Percentiles rank a stretch among this genome's conserved stretches.
These are phyloP conservation scores for Fusarium metavorans DNA, from an alignment of 2,329 filamentous ascomycete genomes.

Conservation along the genomic window DNA sequence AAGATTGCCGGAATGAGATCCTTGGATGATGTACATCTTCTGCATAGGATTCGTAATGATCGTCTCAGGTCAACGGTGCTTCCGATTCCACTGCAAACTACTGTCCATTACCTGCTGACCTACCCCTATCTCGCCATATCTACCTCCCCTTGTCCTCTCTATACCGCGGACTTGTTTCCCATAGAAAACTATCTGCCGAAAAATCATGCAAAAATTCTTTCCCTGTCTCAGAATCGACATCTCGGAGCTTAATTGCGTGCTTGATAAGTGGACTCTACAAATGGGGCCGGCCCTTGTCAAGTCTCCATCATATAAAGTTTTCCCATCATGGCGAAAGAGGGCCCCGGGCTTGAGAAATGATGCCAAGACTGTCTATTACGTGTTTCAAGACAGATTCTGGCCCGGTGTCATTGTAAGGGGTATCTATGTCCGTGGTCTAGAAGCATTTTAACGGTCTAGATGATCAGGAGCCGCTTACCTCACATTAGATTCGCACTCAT, in stretches of 20 bases:
- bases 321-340: slow-evolving; percentile 19
- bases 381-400: neutral
- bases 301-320: slow-evolving; percentile 29
- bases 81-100: neutral
- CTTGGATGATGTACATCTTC: neutral
- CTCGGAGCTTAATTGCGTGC: slow-evolving; percentile 27
- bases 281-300: neutral
- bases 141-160: neutral
- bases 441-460: neutral
- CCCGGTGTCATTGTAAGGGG: neutral
- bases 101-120: neutral
- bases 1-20: neutral
- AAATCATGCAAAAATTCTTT: neutral
- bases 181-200: neutral
- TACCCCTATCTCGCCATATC: neutral
- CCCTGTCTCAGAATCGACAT: slow-evolving; percentile 13
- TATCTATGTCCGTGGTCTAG: neutral
- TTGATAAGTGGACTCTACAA: slow-evolving; percentile 12
- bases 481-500: neutral
- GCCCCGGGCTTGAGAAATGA: slow-evolving; percentile 12
- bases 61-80: neutral
- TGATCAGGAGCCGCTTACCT: neutral
- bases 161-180: neutral
- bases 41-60: neutral
- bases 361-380: slow-evolving; percentile 4